Percentiles rank a stretch among this genome's conserved stretches.
phyloP scores from a whole-genome alignment of 345 rosid species.

The Eucalyptus camaldulensis region DNA sequence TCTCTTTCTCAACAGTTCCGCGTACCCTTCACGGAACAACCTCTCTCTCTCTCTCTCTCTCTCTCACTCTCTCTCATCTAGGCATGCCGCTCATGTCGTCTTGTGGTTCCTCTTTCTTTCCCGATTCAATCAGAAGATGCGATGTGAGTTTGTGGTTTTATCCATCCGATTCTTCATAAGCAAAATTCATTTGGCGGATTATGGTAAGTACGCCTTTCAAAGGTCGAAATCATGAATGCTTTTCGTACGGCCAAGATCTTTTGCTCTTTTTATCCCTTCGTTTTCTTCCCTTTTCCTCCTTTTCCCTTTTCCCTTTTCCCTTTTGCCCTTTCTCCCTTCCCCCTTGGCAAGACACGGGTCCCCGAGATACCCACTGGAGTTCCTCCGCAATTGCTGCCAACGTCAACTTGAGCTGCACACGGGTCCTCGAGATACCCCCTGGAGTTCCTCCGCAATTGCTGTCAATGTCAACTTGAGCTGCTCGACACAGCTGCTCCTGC shows the following conservation, averaged over 20 bases:
- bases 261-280: background rate
- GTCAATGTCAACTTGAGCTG: background rate
- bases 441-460: background rate
- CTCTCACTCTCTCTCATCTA: background rate
- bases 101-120: background rate
- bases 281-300: background rate
- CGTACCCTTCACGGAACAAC: background rate
- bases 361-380: background rate
- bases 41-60: background rate
- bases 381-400: background rate
- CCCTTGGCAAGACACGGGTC: background rate
- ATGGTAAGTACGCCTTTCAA: background rate
- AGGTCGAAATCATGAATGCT: background rate
- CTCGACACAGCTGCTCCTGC: background rate
- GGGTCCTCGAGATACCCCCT: background rate
- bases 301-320: background rate
- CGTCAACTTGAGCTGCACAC: background rate
- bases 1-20: background rate
- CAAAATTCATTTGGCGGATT: background rate
- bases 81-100: background rate
- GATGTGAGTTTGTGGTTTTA: background rate
- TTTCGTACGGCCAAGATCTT: background rate
- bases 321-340: background rate
- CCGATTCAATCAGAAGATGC: background rate
- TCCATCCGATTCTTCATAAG: background rate